Conservation (phyloP, 2,329 filamentous ascomycete genomes). For the Sclerotinia sclerotiorum region DNA sequence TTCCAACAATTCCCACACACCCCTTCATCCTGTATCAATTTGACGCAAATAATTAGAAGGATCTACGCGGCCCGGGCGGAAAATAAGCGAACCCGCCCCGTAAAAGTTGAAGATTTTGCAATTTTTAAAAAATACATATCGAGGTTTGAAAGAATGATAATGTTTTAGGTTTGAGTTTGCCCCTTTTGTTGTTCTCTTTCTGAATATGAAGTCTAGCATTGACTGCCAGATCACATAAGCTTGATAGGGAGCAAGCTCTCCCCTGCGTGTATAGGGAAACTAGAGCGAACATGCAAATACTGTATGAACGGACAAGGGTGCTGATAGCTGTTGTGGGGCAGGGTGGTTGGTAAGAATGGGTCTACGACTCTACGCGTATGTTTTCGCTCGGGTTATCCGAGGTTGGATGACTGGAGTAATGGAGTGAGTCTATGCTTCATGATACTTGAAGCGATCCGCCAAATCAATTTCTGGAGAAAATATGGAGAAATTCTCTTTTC, state of each 20-base stretch:
- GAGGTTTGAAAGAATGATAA: too few species aligned
- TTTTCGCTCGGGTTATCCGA: constrained; percentile 3
- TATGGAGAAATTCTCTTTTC: constrained; percentile 11
- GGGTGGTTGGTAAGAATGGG: constrained; percentile 17
- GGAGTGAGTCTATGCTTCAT: not conserved
- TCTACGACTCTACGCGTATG: not conserved
- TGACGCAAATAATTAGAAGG: not conserved
- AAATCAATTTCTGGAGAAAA: constrained; percentile 5
- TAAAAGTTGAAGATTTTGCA: too few species aligned
- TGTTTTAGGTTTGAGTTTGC: too few species aligned
- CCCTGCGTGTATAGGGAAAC: not conserved
- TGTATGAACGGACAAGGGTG: not conserved
- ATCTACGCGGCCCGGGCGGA: too few species aligned
- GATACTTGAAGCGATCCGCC: not conserved
- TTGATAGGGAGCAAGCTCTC: not conserved
- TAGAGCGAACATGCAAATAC: not conserved
- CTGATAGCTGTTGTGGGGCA: not conserved
- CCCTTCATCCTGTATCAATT: not conserved
- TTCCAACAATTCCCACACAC: not conserved
- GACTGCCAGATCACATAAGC: not conserved
- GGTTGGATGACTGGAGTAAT: not conserved
- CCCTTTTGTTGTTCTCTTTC: not conserved
- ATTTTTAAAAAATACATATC: too few species aligned
- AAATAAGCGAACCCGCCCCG: too few species aligned
- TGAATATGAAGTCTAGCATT: not conserved